phyloP scores from a whole-genome alignment of 164 flowering plant genomes.

The Protea cynaroides region DNA sequence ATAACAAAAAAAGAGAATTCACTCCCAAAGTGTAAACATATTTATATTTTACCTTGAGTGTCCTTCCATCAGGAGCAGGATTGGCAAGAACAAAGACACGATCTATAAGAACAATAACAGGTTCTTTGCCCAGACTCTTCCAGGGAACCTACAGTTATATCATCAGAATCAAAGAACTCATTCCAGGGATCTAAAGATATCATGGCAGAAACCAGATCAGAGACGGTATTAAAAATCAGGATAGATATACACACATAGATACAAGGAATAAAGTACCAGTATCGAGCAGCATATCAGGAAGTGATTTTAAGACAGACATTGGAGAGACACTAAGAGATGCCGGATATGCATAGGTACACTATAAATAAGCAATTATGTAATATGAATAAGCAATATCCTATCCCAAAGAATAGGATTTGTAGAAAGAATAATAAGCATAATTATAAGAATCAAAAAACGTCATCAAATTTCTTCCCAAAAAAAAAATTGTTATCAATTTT shows the following conservation, averaged over 20 bases:
- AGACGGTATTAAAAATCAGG: neutral
- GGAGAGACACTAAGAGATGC: too few relatives aligned
- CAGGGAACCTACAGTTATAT: conserved; percentile 76
- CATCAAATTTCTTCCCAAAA: too few relatives aligned
- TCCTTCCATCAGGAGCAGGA: conserved; percentile 69
- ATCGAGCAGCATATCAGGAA: too few relatives aligned
- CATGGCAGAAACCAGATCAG: neutral
- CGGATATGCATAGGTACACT: too few relatives aligned
- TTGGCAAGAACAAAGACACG: conserved; percentile 90
- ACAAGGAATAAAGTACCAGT: too few relatives aligned
- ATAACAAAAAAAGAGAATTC: neutral
- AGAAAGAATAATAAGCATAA: too few relatives aligned
- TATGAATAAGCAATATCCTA: too few relatives aligned
- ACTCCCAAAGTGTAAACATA: neutral
- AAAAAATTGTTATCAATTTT: too few relatives aligned
- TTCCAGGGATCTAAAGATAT: neutral
- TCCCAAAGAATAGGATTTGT: neutral
- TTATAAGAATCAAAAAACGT: neutral
- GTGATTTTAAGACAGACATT: too few relatives aligned
- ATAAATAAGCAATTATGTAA: too few relatives aligned
- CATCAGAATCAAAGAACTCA: neutral
- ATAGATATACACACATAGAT: too few relatives aligned
- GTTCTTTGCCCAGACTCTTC: conserved; percentile 99
- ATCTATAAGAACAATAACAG: conserved; percentile 93
- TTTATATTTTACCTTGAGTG: conserved; percentile 47